Conservation (phyloP, 495 filamentous ascomycete genomes). For the Hypoxylon intermedium region DNA sequence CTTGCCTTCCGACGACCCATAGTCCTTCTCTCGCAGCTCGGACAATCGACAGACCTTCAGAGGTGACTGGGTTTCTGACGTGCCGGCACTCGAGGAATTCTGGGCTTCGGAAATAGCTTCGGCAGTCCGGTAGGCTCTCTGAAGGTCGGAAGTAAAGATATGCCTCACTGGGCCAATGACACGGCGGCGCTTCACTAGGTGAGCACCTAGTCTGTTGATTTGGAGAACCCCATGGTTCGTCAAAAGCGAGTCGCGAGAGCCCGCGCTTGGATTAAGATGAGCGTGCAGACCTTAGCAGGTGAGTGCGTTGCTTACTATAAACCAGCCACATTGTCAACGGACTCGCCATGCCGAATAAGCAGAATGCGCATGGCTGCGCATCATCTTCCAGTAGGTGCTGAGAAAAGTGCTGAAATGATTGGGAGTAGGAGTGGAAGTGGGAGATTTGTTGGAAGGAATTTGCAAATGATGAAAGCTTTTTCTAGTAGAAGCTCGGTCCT, state of each 20-base stretch:
- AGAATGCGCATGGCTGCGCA: slow-evolving; percentile 66
- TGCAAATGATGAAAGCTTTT: not conserved
- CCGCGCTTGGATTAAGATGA: slow-evolving; percentile 66
- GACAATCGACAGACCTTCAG: slow-evolving; percentile 55
- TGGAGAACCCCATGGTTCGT: slow-evolving; percentile 85
- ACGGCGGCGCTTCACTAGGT: slow-evolving; percentile 60
- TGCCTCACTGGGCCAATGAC: slow-evolving; percentile 56
- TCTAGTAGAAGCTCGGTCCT: not conserved
- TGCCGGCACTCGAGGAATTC: slow-evolving; percentile 5
- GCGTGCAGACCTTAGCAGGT: not conserved
- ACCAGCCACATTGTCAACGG: slow-evolving; percentile 81
- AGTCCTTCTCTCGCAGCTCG: slow-evolving; percentile 72
- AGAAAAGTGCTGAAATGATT: not conserved
- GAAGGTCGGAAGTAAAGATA: slow-evolving; percentile 81
- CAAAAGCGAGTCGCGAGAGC: slow-evolving; percentile 76
- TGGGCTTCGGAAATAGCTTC: slow-evolving; percentile 67
- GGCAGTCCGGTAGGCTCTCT: slow-evolving; percentile 75
- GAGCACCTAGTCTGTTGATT: slow-evolving; percentile 65
- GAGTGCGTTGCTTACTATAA: slow-evolving; percentile 62
- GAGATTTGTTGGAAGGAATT: not conserved
- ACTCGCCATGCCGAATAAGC: slow-evolving; percentile 86
- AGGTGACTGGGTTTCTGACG: slow-evolving; percentile 1
- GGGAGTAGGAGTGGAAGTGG: not conserved
- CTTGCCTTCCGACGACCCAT: slow-evolving; percentile 72
- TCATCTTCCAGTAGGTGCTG: slow-evolving; percentile 19